Evolutionary conservation across 1,139 yeast species (phyloP).

Genomic region (Blastobotrys aristatus): DNA sequence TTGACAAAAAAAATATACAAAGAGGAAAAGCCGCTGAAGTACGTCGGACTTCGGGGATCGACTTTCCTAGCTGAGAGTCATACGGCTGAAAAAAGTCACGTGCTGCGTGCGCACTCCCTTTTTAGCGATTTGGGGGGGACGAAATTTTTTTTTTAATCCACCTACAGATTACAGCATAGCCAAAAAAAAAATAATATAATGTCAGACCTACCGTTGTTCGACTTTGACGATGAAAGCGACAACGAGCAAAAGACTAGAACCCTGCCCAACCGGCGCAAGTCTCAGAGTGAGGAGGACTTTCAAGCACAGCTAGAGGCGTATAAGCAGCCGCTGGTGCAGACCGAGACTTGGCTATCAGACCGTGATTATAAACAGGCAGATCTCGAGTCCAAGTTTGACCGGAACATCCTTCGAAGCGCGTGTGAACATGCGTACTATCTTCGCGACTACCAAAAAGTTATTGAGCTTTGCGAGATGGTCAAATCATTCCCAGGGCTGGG

Average conservation of each 20-base stretch:
- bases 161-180: too few species aligned
- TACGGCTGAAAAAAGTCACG: too few species aligned
- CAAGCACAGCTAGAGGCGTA: constrained; percentile 27
- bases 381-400: constrained; percentile 26
- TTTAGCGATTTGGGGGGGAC: too few species aligned
- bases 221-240: background rate
- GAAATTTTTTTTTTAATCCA: too few species aligned
- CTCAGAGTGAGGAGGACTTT: constrained; percentile 33
- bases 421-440: constrained; percentile 35
- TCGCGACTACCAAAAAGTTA: constrained; percentile 27
- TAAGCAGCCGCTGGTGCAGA: constrained; percentile 29
- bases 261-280: constrained; percentile 27
- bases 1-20: too few species aligned
- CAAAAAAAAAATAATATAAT: background rate
- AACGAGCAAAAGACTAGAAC: background rate
- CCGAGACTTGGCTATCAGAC: constrained; percentile 21
- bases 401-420: constrained; percentile 30
- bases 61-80: too few species aligned
- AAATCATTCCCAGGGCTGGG: constrained; percentile 17
- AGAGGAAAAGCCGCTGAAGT: too few species aligned
- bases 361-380: constrained; percentile 18
- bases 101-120: too few species aligned
- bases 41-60: too few species aligned
- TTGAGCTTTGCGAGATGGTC: constrained; percentile 24
- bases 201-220: background rate